Base-by-base conservation (phyloP, 768 basidiomycete genomes). In the Russula virescens region DNA sequence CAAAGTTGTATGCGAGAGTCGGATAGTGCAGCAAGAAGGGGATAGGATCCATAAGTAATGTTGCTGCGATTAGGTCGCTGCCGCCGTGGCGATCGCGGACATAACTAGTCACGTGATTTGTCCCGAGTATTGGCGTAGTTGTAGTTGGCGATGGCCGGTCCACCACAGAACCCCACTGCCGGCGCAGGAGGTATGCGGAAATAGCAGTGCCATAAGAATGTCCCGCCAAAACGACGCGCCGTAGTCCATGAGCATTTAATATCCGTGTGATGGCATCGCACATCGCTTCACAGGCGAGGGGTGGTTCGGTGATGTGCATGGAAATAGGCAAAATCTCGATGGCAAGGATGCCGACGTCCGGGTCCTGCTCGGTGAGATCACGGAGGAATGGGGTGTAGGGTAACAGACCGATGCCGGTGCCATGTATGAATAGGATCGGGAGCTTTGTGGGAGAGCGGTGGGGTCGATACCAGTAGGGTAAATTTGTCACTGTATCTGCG, bases 161-260 rank as follows among this genome's bases (percentile, higher is more conserved):
- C 18, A 28, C 5, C 13, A 26, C 48, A 49, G 2, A 26, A n/a
- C n/a, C n/a, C 60, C 48, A 48, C 25, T 77, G 74, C 52, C 75
- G 23, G 10, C 46, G 81, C 21, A 85, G 68, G 55, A 87, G 78
- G 69, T 84, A 81, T 2, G 81, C 80, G 4, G 80, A 74, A 49
- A 86, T 54, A 66, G 79, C 79, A 1, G 85, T 87, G 21, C 86
- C 85, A 66, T 83, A 88, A 0, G 86, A 87, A 69, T 88, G 85
- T 0, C 79, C 76, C 0, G 73, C 76, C 31, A 87, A 68, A 47
- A 83, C 79, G 52, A 83, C 71, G 47, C 73, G 71, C 2, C 61
- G 23, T 47, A 80, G 70, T 9, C 62, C 63, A 62, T 83, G 76
- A 3, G 76, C 73, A 25, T 75, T 75, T 31, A 88, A 76, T 55